A percentile compares a stretch with the other conserved stretches of the same genome.
phyloP scores from a whole-genome alignment of 768 basidiomycete genomes.

The Chalciporus sphaerocephalus region DNA sequence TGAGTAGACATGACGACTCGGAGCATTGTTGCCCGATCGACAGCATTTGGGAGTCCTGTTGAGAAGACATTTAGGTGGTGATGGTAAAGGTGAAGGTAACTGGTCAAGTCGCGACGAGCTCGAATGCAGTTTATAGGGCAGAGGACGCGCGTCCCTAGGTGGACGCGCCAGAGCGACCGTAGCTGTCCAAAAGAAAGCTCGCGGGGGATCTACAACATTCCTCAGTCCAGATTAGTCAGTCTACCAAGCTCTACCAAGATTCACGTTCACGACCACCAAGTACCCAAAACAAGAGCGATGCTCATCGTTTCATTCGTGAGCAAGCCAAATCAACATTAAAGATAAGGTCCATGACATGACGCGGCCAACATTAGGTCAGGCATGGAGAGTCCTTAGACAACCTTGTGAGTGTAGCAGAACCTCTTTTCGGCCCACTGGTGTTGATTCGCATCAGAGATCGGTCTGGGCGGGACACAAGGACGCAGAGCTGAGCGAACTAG shows the following conservation, averaged over 20 bases:
- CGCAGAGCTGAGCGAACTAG: conserved; percentile 70
- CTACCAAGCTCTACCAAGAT: too few species aligned
- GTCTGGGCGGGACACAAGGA: conserved; percentile 79
- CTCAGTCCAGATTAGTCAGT: neutral
- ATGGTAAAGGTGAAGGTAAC: neutral
- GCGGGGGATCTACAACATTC: neutral
- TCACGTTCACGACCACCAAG: neutral
- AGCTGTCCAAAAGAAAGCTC: neutral
- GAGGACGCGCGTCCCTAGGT: conserved; percentile 25
- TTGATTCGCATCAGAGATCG: conserved; percentile 29
- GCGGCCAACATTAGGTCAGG: conserved; percentile 44
- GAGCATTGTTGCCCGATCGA: conserved; percentile 71
- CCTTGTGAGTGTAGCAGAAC: conserved; percentile 39
- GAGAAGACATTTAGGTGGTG: conserved; percentile 10
- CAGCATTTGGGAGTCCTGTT: conserved; percentile 56
- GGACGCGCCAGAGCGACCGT: conserved; percentile 26
- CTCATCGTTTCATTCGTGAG: conserved; percentile 27
- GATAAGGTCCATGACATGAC: neutral
- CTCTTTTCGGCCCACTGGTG: too few species aligned
- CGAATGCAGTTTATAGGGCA: conserved; percentile 14
- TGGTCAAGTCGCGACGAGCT: neutral
- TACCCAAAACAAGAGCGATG: conserved; percentile 9
- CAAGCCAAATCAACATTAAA: neutral
- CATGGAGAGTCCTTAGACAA: conserved; percentile 81
- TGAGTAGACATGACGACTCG: conserved; percentile 56